Conservation (phyloP, 106 monocot genomes). For the Dioscorea alata region DNA sequence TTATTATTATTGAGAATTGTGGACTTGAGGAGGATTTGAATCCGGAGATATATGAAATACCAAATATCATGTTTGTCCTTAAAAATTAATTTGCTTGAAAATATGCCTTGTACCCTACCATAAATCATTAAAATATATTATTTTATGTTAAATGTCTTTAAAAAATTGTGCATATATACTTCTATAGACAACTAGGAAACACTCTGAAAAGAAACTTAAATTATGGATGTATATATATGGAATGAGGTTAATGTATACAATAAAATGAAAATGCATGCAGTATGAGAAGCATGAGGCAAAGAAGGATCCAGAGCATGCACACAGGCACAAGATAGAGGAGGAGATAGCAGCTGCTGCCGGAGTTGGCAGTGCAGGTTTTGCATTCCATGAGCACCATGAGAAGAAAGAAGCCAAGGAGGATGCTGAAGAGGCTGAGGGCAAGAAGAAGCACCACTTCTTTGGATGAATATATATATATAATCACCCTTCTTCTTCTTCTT, state of each 20-base stretch:
- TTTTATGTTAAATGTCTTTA: no score
- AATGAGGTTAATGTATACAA: no score
- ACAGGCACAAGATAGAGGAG: constrained; percentile 70
- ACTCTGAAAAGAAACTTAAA: no score
- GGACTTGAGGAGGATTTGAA: neutral
- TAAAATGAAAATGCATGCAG: constrained; percentile 16
- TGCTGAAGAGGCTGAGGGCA: constrained; percentile 12
- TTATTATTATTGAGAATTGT: neutral
- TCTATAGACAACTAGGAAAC: no score
- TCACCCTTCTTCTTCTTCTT: neutral
- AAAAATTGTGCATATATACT: no score
- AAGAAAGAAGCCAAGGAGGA: constrained; percentile 57
- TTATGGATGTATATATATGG: neutral
- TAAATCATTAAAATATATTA: no score
- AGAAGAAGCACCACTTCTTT: constrained; percentile 22
- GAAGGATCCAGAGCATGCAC: constrained; percentile 70
- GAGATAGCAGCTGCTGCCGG: constrained; percentile 42
- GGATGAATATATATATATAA: no score
- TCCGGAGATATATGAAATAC: no score
- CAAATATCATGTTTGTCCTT: no score
- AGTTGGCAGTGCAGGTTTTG: constrained; percentile 47
- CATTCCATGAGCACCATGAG: constrained; percentile 69
- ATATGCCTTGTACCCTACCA: no score
- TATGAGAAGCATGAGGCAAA: constrained; percentile 75
- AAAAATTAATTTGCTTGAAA: no score